Base-by-base conservation (phyloP, 495 filamentous ascomycete species). In the Aspergillus sclerotioniger region DNA sequence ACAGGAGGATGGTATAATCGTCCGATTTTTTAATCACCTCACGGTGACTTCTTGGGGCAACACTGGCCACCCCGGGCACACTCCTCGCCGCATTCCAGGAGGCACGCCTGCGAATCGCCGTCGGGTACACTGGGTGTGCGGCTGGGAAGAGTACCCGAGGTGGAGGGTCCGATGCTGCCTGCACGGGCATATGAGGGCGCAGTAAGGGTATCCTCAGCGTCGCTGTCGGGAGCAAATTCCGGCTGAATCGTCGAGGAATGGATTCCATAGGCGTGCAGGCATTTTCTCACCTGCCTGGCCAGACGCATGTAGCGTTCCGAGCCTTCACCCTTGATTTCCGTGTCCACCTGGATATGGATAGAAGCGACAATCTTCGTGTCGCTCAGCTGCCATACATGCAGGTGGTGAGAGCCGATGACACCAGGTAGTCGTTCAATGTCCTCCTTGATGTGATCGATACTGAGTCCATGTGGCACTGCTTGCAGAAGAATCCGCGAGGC, bases 211-310 rank as follows among this genome's bases (percentile, higher is more conserved):
- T 80, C 73, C 63, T 86, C 87, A 48, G 79, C 76, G n/a, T 80
- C 78, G 31, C 71, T 72, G 45, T 83, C 79, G 1, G 84, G 77
- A 60, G 87, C 89, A 70, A 94, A 98, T 68, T 98, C 94, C 3
- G 95, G 95, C 73, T 98, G 94, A 60, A 98, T 97, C 8, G 94
- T 98, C 4, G 90, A 91, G n/a, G 90, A 94, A 74, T 98, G 94
- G 59, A 98, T 97, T 13, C 94, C 94, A 62, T 96, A 96, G 15
- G 85, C 94, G 66, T 98, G 94, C 16, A 98, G 82, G 68, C 94
- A 98, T 37, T 82, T 84, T 13, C 92, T 79, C 17, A 95, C 87
- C 56, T 84, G 84, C 48, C 80, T 82, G 10, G 91, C 91, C 31
- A 98, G 84, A 50, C 84, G 79, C 95, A 98, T 98, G 68, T 96